Evolutionary conservation across 2,329 filamentous ascomycete species (phyloP).

Genomic region (Fusarium sacchari): DNA sequence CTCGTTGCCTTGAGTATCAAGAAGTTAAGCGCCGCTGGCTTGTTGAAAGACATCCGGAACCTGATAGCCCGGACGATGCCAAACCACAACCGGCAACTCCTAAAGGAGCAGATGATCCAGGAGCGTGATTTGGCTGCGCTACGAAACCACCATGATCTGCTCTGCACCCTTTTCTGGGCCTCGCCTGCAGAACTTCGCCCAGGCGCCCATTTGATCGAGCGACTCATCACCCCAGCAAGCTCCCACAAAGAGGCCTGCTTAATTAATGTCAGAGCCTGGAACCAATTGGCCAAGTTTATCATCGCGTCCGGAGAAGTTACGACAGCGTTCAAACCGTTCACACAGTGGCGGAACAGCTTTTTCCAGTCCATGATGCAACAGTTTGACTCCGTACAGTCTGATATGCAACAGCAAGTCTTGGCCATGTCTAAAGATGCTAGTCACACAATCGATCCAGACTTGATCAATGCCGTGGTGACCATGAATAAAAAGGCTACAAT

Average conservation of each 20-base stretch:
- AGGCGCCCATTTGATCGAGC: conserved; percentile 63
- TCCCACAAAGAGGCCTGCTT: conserved; percentile 75
- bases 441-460: conserved; percentile 54
- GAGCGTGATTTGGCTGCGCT: conserved; percentile 71
- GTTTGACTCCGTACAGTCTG: conserved; percentile 64
- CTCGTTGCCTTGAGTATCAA: conserved; percentile 67
- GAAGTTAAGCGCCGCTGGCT: conserved; percentile 58
- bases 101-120: conserved; percentile 69
- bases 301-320: conserved; percentile 59
- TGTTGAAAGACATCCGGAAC: conserved; percentile 68
- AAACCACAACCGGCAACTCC: conserved; percentile 72
- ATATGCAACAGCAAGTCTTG: conserved; percentile 66
- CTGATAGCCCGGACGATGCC: conserved; percentile 70
- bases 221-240: conserved; percentile 66
- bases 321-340: conserved; percentile 58
- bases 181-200: conserved; percentile 66
- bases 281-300: conserved; percentile 68
- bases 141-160: conserved; percentile 74
- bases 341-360: conserved; percentile 64
- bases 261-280: conserved; percentile 72
- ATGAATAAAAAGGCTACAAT: conserved; percentile 63
- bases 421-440: conserved; percentile 59
- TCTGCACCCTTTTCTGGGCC: conserved; percentile 74
- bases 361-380: conserved; percentile 68
- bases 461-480: conserved; percentile 61